Base-by-base conservation (phyloP, 352 stramenopile species). In the Globisporangium carolinianum region DNA sequence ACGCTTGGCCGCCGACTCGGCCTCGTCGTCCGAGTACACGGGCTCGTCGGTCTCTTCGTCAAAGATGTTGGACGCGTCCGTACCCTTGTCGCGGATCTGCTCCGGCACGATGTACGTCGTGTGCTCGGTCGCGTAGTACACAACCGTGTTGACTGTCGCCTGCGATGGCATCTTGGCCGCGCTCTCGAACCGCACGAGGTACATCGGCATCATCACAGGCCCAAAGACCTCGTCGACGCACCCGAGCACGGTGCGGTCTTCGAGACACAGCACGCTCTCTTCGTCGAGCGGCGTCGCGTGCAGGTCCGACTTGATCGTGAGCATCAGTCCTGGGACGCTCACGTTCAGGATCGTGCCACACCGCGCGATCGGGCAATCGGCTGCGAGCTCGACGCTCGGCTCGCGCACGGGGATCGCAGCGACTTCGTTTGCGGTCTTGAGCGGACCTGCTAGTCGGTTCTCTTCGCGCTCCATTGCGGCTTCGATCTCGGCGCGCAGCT, bases 141-240 rank as follows among this genome's bases (percentile, higher is more conserved):
- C 79, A 2, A 60, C 50, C 14, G 63, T 65, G 55, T 78, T 72
- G 12, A 83, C 51, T 10, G 60, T 47, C 0, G 75, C 79, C 46
- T 73, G 67, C 15, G 63, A 47, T 0, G 85, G 79, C 37, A 95
- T 92, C 62, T 92, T 89, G 15, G 69, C 69, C 0, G 71, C 75
- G 7, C 58, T 75, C 42, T 87, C 74, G 61, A 90, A 95, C 12
- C 85, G 85, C 43, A 95, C 68, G n/a, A 93, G 65, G 58, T 95
- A 95, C 76, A 95, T 87, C 8, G 85, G 85, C 83, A 91, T 87
- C 38, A 88, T 61, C 53, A 95, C 81, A 3, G 83, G 85, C 5
- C 85, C 85, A 63, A 95, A 95, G 1, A 95, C 65, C 60, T 95
- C 85, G 58, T 95, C 83, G 15, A 95, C 75, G 48, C 82, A 92